Base-by-base conservation (phyloP, 2,329 filamentous ascomycete species). In the Bipolaris gigantea region DNA sequence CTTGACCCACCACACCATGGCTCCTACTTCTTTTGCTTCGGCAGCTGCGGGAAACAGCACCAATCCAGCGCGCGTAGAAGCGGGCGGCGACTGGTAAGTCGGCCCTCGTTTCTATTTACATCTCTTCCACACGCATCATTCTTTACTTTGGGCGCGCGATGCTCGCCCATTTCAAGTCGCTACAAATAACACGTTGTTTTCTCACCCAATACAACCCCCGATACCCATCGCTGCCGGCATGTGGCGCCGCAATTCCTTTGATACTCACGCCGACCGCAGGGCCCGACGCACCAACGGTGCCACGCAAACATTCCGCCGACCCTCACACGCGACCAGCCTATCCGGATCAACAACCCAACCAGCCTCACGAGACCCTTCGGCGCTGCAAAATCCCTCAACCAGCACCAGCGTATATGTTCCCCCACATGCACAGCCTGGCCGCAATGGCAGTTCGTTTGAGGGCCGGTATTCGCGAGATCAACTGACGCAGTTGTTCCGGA, bases 401-500 rank as follows among this genome's bases (percentile, higher is more conserved):
- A 78, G 74, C 58, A 67, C 77, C 46, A 79, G 77, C 61, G 77
- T 76, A 64, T 88, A 86, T 69, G 82, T 87, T 45, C 85, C 83
- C 67, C 85, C 82, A 65, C 86, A 87, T 72, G 77, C 79, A 71
- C 81, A 76, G 70, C 79, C 79, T 57, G 82, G 75, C 55, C 83
- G 84, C 64, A 86, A 84, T 64, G 82, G 82, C 54, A 76, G 85
- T 38, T 76, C 77, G 49, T 68, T 73, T 38, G 81, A 84, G 44
- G 78, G 80, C 55, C 86, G 89, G 64, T 96, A 95, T 75, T 85
- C 85, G 60, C 90, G 87, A 73, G 89, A 92, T 2, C 85, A 95
- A 61, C 79, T 97, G 58, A 79, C 96, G 53, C 84, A 86, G 51
- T 83, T 96, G 61, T 93, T 85, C 75, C 85, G 83, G 63, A 74